A percentile compares a stretch with the other conserved stretches of the same genome.
These are phyloP conservation scores for Osmanthus fragrans DNA, from an alignment of 257 asterid genomes.

Conservation along the genomic window DNA sequence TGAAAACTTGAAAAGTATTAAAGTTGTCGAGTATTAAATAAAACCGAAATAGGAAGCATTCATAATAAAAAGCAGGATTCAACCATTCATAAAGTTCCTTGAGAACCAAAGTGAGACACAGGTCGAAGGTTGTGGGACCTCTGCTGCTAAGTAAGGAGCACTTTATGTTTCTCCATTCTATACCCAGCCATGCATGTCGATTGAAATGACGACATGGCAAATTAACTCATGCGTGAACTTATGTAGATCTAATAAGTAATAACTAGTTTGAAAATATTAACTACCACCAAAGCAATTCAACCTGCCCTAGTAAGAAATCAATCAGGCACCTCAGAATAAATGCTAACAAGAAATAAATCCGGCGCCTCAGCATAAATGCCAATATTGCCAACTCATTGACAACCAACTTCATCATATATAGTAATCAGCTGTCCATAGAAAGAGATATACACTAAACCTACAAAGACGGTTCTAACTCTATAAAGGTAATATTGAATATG, in stretches of 20 bases:
- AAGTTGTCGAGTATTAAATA: too few relatives aligned
- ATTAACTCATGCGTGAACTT: too few relatives aligned
- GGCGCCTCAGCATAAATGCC: not conserved
- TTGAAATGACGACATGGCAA: not conserved
- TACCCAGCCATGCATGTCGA: not conserved
- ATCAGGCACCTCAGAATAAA: not conserved
- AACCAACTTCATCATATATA: not conserved
- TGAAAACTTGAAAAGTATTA: too few relatives aligned
- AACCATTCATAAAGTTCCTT: too few relatives aligned
- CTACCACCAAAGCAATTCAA: not conserved
- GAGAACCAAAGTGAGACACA: too few relatives aligned
- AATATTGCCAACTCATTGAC: not conserved
- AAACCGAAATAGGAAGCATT: too few relatives aligned
- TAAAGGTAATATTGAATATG: not conserved
- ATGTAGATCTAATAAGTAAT: not conserved
- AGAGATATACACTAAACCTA: too few relatives aligned
- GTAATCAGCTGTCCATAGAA: not conserved
- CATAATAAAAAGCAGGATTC: too few relatives aligned
- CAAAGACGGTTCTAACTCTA: not conserved
- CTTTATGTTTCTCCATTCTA: not conserved
- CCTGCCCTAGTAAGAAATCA: not conserved
- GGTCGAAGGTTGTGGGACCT: too few relatives aligned
- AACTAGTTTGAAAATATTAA: not conserved
- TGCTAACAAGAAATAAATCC: not conserved
- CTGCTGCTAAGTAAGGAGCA: too few relatives aligned